These are phyloP conservation scores for Suillus variegatus DNA, from an alignment of 768 basidiomycete species.

Conservation along the genomic window DNA sequence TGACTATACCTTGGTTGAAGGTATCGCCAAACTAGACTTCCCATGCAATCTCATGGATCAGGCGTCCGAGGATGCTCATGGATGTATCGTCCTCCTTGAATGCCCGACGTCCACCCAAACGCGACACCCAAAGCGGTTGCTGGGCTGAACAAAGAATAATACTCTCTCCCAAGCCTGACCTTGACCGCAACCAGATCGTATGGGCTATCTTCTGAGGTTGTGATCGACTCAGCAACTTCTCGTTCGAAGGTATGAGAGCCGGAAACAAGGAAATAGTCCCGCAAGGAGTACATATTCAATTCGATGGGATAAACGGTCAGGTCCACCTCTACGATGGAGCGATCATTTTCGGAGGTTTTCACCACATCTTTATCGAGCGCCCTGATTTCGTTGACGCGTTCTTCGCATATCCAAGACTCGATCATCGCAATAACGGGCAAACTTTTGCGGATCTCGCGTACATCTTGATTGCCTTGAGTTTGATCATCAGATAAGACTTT, in stretches of 20 bases:
- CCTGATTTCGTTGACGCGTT: slow-evolving; percentile 2
- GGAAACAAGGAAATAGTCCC: slow-evolving; percentile 1
- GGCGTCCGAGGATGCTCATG: background rate
- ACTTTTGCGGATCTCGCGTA: slow-evolving; percentile 6
- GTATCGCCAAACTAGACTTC: background rate
- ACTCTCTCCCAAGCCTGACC: slow-evolving; percentile 3
- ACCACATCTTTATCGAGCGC: background rate
- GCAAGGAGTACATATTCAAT: slow-evolving; percentile 4
- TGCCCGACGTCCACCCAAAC: slow-evolving; percentile 4
- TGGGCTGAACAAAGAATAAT: slow-evolving; percentile 7
- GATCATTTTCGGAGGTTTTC: background rate
- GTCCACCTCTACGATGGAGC: slow-evolving; percentile 5
- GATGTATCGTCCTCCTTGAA: slow-evolving; percentile 1
- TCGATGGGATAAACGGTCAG: slow-evolving; percentile 4
- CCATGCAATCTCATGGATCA: background rate
- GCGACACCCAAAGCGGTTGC: background rate
- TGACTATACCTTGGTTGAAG: background rate
- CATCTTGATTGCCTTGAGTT: background rate
- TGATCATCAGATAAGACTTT: background rate
- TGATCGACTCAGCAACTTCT: slow-evolving; percentile 1
- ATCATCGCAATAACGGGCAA: slow-evolving; percentile 6
- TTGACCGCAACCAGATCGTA: slow-evolving; percentile 4
- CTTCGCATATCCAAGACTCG: slow-evolving; percentile 6
- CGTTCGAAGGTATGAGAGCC: background rate
- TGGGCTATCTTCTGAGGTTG: background rate